Evolutionary conservation across 2,329 filamentous ascomycete species (phyloP), one percentile per base, ranked within the genome.

Genomic region (Fusarium staphyleae): DNA sequence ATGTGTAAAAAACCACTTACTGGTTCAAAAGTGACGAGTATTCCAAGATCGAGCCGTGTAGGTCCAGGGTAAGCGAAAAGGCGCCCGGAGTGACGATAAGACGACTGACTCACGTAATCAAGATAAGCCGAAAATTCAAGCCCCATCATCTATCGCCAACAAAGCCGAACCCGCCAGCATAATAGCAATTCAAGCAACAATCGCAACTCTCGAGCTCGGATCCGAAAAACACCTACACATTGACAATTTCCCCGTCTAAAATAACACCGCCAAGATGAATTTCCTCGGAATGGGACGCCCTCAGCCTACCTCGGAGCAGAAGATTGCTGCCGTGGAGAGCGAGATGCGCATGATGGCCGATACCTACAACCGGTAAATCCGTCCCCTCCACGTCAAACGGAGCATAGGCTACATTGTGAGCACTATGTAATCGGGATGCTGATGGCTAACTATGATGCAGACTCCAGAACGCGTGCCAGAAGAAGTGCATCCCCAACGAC

Each of bases 261-360:
- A 34, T 32, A 60, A 43, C 14, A 65, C 53, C 66, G 62, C 47
- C 58, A 74, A 65, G 15, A 78, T 78, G 76, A 77, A 73, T 67
- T 77, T 78, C 66, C 70, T 78, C 64, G 76, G 76, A 70, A 73
- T 82, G 66, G 80, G 81, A 61, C 78, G 79, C 51, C 90, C 91
- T 59, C 91, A 97, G 80, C 89, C 93, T 74, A 89, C 91, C 62
- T 96, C 93, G 70, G 93, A 91, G 76, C 90, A 98, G 83, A 99
- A 98, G 85, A 95, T 99, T 75, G 90, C 91, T 69, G 90, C 91
- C 69, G 93, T 96, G 69, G 93, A 99, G 81, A 89, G 91, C 66
- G 96, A 99, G 81, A 91, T 98, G 77, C 95, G 97, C 78, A 93
- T 98, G 82, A 87, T 97, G 67, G 91, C 92, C 59, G 93, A 97